Evolutionary conservation across 2,329 filamentous ascomycete genomes (phyloP), one percentile per base, ranked within the genome.

Genomic region (Didymella arachidicola): DNA sequence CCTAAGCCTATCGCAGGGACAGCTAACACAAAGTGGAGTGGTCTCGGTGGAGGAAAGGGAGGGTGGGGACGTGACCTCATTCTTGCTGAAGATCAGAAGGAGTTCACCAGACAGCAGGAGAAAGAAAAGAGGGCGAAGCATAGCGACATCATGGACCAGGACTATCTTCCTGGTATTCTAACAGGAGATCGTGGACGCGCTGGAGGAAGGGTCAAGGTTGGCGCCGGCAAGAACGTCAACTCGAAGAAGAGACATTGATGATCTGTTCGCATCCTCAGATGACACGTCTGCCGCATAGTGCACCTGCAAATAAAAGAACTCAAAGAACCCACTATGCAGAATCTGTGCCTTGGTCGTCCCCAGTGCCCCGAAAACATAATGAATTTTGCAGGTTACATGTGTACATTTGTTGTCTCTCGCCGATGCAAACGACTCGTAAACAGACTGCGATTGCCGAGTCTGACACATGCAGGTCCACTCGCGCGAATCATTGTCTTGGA

Each of bases 71-170:
- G 85, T 39, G 87, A 89, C 34, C 80, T 99, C 64, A 91, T 99
- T 53, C 80, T 99, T 10, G 88, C 93, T 0, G 94, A 97, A 79
- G 95, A 99, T 75, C 95, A 99, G 82, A 97, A 96, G 81, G 95
- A 99, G 81, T 98, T 91, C 77, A 77, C 85, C 41, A 82, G 84
- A 63, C 88, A 88, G 52, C 76, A 85, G 16, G 84, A 84, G 3
- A 84, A 88, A 66, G 86, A 90, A 73, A 86, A 84, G 68, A 86
- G 89, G 68, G 81, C 81, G 52, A 89, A 88, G 72, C 87, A 91
- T 74, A 88, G 87, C 72, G 92, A 97, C 78, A 79, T 97, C 56
- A 96, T 98, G 94, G 94, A 98, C 73, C 89, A 96, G 73, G 94
- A 99, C 78, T 96, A 93, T 75, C 78, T 98, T 63, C 95, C 95